phyloP scores from a whole-genome alignment of 73 alveolate genomes.

The Diophrys appendiculata region DNA sequence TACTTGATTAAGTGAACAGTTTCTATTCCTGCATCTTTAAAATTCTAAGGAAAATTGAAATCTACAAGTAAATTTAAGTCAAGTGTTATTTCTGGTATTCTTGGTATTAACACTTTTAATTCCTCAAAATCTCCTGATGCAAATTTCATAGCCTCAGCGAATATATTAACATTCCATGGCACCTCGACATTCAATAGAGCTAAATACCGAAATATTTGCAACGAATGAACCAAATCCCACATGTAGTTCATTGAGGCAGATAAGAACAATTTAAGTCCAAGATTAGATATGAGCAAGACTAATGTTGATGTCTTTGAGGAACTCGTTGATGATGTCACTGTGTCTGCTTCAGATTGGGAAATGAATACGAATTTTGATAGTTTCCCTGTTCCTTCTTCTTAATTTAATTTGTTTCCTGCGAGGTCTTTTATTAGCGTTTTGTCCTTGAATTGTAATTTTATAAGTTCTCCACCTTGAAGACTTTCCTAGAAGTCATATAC shows the following conservation, averaged over 20 bases:
- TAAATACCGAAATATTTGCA: constrained; percentile 26
- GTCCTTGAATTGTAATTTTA: background rate
- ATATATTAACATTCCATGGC: constrained; percentile 16
- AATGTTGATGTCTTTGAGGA: constrained; percentile 10
- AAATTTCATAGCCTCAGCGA: constrained; percentile 6
- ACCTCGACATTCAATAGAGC: constrained; percentile 15
- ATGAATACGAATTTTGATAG: too few relatives aligned
- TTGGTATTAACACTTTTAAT: constrained; percentile 17
- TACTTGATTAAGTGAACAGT: too few relatives aligned
- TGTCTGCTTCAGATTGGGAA: too few relatives aligned
- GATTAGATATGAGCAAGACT: constrained; percentile 1
- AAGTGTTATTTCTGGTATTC: too few relatives aligned
- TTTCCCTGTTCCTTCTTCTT: background rate
- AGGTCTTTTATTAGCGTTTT: background rate
- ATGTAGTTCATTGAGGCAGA: constrained; percentile 18
- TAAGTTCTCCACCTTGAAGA: too few relatives aligned
- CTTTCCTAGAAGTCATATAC: background rate
- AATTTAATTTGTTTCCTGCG: background rate
- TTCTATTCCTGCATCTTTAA: too few relatives aligned
- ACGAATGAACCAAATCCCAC: constrained; percentile 49
- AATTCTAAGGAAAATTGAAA: too few relatives aligned
- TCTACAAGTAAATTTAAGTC: too few relatives aligned
- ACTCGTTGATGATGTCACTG: background rate
- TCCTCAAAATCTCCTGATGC: constrained; percentile 51
- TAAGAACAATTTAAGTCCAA: background rate